These are phyloP conservation scores for Linum lewisii DNA, from an alignment of 345 rosid genomes.

Conservation along the genomic window DNA sequence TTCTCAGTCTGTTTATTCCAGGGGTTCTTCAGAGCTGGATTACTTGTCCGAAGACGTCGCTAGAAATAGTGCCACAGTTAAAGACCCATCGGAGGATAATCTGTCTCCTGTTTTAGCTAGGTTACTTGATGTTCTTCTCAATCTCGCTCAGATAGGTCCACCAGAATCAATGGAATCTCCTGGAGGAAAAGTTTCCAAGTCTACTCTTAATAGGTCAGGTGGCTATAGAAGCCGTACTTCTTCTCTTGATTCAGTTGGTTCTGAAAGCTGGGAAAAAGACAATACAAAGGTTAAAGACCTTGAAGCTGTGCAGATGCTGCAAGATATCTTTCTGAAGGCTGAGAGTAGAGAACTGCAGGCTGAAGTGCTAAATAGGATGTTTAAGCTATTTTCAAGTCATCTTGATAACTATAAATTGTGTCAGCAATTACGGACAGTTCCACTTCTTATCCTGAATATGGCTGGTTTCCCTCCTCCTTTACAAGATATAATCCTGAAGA, in stretches of 20 bases:
- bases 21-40: constrained; percentile 25
- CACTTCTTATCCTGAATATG: constrained; percentile 93
- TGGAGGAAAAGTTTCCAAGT: constrained; percentile 44
- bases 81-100: constrained; percentile 37
- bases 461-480: constrained; percentile 81
- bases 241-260: constrained; percentile 54
- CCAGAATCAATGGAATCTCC: constrained; percentile 29
- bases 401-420: constrained; percentile 88
- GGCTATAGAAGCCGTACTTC: constrained; percentile 54
- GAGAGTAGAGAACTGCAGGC: constrained; percentile 74
- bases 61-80: constrained; percentile 23
- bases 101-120: constrained; percentile 80
- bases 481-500: constrained; percentile 93
- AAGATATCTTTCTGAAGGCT: constrained; percentile 93
- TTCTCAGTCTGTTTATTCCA: constrained; percentile 27
- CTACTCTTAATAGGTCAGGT: constrained; percentile 40
- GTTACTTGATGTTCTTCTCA: constrained; percentile 91
- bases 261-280: constrained; percentile 73
- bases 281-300: constrained; percentile 88
- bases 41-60: constrained; percentile 21
- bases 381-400: constrained; percentile 96
- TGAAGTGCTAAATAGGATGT: constrained; percentile 95
- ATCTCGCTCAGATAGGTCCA: constrained; percentile 87
- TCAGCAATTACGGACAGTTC: constrained; percentile 89
- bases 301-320: constrained; percentile 98